A percentile compares a stretch with the other conserved stretches of the same genome.
phyloP scores from a whole-genome alignment of 805 yeast species.

The Candida adriatica region DNA sequence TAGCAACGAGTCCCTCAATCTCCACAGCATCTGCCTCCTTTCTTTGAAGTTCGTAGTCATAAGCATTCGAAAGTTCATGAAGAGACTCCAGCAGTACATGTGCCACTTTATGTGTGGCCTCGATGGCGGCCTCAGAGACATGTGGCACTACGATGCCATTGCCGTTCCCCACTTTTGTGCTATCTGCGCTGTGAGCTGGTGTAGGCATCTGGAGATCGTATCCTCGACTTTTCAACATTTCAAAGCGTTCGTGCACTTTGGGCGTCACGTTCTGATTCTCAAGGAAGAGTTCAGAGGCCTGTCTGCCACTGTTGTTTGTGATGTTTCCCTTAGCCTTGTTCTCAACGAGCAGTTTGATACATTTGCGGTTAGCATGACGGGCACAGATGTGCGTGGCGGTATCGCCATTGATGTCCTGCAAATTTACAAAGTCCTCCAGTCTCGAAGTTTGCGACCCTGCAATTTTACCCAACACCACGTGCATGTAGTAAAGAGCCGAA shows the following conservation, averaged over 20 bases:
- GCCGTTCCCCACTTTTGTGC: constrained; percentile 4
- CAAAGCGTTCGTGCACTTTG: constrained; percentile 19
- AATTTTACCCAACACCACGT: constrained; percentile 65
- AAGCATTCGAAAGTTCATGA: constrained; percentile 40
- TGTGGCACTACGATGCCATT: constrained; percentile 29
- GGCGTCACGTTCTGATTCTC: constrained; percentile 21
- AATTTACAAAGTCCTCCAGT: constrained; percentile 51
- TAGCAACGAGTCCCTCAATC: constrained; percentile 35
- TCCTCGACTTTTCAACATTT: constrained; percentile 12
- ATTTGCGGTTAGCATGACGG: constrained; percentile 45
- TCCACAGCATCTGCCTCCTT: constrained; percentile 49
- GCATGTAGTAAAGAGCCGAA: constrained; percentile 79
- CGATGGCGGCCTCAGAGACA: constrained; percentile 47
- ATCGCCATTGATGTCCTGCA: constrained; percentile 71
- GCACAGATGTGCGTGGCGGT: constrained; percentile 75
- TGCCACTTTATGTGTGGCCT: constrained; percentile 44
- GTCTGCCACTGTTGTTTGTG: constrained; percentile 28
- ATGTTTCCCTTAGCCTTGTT: constrained; percentile 41
- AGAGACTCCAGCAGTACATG: constrained; percentile 44
- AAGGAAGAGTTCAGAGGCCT: constrained; percentile 22
- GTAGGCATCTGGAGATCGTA: constrained; percentile 7
- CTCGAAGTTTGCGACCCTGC: constrained; percentile 56
- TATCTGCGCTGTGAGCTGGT: constrained; percentile 3
- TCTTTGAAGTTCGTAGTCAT: constrained; percentile 45
- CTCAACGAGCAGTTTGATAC: constrained; percentile 42